Conservation (phyloP, 768 basidiomycete species). For the Pleurotus tuoliensis region DNA sequence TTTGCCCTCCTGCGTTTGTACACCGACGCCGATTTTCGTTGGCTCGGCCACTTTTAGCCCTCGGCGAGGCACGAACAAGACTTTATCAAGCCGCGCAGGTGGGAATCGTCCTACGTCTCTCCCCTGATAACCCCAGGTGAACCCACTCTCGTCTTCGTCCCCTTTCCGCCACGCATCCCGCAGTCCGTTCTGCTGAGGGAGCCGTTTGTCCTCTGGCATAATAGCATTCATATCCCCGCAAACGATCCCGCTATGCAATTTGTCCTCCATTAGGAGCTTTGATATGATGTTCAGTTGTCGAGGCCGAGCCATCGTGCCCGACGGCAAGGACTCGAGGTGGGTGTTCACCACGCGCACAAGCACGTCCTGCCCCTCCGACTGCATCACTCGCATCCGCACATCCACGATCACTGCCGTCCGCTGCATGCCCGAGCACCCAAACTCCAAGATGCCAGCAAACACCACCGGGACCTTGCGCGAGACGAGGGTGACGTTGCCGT, state of each 20-base stretch:
- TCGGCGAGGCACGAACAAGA: constrained; percentile 50
- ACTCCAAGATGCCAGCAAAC: constrained; percentile 47
- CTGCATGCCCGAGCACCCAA: constrained; percentile 43
- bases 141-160: constrained; percentile 39
- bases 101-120: constrained; percentile 34
- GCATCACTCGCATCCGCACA: constrained; percentile 39
- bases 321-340: constrained; percentile 63
- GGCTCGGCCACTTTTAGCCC: constrained; percentile 53
- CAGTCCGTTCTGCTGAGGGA: constrained; percentile 45
- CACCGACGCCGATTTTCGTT: constrained; percentile 50
- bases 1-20: constrained; percentile 36
- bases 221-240: constrained; percentile 76
- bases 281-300: constrained; percentile 53
- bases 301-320: constrained; percentile 37
- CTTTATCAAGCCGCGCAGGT: constrained; percentile 58
- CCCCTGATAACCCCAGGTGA: constrained; percentile 74
- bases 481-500: constrained; percentile 72
- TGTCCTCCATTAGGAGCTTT: constrained; percentile 42
- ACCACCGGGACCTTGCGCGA: constrained; percentile 50
- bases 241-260: constrained; percentile 55
- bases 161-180: constrained; percentile 55
- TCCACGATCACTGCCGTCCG: constrained; percentile 60
- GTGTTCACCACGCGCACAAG: constrained; percentile 67
- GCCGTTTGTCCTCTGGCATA: constrained; percentile 34
- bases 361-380: constrained; percentile 26